A percentile compares a stretch with the other conserved stretches of the same genome.
Evolutionary conservation across 2,329 filamentous ascomycete species (phyloP).

Genomic region (Stagonosporopsis cucurbitacearum): DNA sequence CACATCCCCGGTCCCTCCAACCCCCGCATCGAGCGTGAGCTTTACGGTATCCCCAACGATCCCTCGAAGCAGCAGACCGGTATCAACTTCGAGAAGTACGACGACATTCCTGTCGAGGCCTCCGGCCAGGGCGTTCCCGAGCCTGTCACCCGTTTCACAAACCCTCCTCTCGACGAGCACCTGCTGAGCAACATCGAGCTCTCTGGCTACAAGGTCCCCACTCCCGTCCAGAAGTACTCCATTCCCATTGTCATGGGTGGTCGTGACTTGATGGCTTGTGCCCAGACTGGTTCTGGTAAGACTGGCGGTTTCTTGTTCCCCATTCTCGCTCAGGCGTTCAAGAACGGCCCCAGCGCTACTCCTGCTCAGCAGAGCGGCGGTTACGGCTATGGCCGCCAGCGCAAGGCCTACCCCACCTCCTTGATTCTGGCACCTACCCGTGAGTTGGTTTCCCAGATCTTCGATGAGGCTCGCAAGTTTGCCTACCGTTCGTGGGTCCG

Average conservation of each 20-base stretch:
- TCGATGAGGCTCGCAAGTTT: slow-evolving; percentile 96
- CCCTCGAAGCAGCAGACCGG: slow-evolving; percentile 94
- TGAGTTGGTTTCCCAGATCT: slow-evolving; percentile 98
- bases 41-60: slow-evolving; percentile 90
- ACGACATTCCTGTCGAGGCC: slow-evolving; percentile 98
- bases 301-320: slow-evolving; percentile 99
- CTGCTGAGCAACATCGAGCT: slow-evolving; percentile 91
- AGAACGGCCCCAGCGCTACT: slow-evolving; percentile 78
- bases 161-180: slow-evolving; percentile 94
- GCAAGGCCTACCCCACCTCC: slow-evolving; percentile 97
- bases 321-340: slow-evolving; percentile 96
- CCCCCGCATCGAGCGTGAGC: slow-evolving; percentile 88
- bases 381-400: slow-evolving; percentile 81
- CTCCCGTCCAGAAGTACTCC: slow-evolving; percentile 98
- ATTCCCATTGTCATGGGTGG: slow-evolving; percentile 98
- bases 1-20: slow-evolving; percentile 90
- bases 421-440: slow-evolving; percentile 95
- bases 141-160: slow-evolving; percentile 86
- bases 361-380: slow-evolving; percentile 69
- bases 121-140: slow-evolving; percentile 94
- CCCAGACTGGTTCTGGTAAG: slow-evolving; percentile 99
- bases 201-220: slow-evolving; percentile 92
- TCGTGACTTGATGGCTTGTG: slow-evolving; percentile 98
- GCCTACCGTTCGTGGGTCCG: slow-evolving; percentile 99
- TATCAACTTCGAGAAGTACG: slow-evolving; percentile 99